Percentiles rank a stretch among this genome's conserved stretches.
phyloP scores from a whole-genome alignment of 257 asterid genomes.

The Perilla frutescens region DNA sequence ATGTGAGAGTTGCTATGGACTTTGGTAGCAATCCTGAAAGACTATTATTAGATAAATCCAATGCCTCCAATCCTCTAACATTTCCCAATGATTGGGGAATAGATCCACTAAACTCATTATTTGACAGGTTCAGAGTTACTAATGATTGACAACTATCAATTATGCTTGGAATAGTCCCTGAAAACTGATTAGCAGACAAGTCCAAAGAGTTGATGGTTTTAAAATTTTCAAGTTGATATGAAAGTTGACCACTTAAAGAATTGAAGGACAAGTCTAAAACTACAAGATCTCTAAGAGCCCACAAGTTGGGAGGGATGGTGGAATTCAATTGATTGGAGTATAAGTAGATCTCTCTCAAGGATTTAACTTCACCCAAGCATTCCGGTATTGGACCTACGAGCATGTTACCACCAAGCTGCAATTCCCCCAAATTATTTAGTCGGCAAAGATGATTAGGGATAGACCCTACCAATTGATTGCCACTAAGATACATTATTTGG shows the following conservation, averaged over 20 bases:
- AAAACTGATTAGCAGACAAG: background rate
- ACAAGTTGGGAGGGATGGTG: background rate
- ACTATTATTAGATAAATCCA: slow-evolving; percentile 13
- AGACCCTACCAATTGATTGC: background rate
- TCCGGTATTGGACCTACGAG: background rate
- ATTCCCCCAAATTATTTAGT: background rate
- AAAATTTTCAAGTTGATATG: background rate
- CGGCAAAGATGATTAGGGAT: background rate
- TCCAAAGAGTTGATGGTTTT: background rate
- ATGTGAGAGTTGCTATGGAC: background rate
- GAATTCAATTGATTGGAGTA: background rate
- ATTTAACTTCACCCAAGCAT: background rate
- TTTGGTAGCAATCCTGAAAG: slow-evolving; percentile 7
- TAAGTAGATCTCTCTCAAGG: background rate
- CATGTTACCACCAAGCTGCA: background rate
- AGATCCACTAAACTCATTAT: background rate
- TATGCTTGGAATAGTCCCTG: background rate
- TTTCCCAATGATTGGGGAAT: slow-evolving; percentile 3
- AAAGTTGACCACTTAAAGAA: background rate
- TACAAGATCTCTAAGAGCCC: background rate
- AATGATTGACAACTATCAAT: slow-evolving; percentile 9
- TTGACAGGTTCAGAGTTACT: background rate
- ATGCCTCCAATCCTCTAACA: background rate
- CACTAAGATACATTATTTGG: background rate
- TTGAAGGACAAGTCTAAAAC: background rate